phyloP scores from a whole-genome alignment of 352 stramenopile species.

The Phytophthora syringae region DNA sequence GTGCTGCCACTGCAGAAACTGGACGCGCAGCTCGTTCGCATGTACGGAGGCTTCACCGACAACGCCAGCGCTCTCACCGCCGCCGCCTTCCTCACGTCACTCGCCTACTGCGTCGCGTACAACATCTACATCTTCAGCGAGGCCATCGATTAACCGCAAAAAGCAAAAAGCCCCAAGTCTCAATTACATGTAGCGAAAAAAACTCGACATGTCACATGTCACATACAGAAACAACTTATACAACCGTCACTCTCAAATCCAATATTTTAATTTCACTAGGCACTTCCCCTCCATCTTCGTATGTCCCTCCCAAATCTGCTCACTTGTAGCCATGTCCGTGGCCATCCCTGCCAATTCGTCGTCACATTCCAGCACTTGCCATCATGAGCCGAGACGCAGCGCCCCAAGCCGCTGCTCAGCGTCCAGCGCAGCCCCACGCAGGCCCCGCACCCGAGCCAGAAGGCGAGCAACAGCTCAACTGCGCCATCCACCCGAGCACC shows the following conservation, averaged over 20 bases:
- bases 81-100: constrained; percentile 42
- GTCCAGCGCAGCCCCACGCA: constrained; percentile 3
- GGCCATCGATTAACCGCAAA: constrained; percentile 19
- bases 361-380: constrained; percentile 17
- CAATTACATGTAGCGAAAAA: no score
- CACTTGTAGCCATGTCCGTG: no score
- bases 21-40: constrained; percentile 66
- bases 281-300: no score
- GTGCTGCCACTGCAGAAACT: constrained; percentile 65
- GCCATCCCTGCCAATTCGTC: constrained; percentile 4
- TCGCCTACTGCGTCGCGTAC: constrained; percentile 57
- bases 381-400: constrained; percentile 21
- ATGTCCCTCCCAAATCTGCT: no score
- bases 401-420: neutral
- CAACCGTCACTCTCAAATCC: no score
- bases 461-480: constrained; percentile 29
- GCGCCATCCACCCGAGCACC: constrained; percentile 51
- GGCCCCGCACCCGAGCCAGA: constrained; percentile 23
- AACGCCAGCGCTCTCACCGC: constrained; percentile 41
- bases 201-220: no score
- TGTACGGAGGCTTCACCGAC: constrained; percentile 72
- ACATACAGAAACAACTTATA: no score
- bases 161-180: no score
- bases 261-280: no score
- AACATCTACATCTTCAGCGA: constrained; percentile 53